Evolutionary conservation across 805 yeast genomes (phyloP).

Genomic region (Candida sithepensis): DNA sequence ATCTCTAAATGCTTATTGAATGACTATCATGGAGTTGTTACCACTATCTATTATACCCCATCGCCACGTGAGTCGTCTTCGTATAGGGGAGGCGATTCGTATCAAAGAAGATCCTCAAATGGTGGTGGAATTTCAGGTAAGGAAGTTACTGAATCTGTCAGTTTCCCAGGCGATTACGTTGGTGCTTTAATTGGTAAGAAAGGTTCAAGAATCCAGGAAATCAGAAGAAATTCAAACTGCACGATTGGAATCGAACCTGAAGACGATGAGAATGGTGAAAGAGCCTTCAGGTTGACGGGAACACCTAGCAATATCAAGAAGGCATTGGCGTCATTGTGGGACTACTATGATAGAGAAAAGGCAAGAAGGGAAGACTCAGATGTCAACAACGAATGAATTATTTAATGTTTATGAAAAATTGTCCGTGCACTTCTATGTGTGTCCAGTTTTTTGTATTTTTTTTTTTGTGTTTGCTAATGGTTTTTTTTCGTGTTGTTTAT

Average conservation of each 20-base stretch:
- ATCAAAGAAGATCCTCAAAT: slow-evolving; percentile 4
- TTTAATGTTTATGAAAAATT: background rate
- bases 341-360: slow-evolving; percentile 56
- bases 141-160: slow-evolving; percentile 39
- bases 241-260: slow-evolving; percentile 72
- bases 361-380: slow-evolving; percentile 26
- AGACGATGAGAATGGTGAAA: slow-evolving; percentile 56
- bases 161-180: slow-evolving; percentile 76
- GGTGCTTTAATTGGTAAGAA: slow-evolving; percentile 88
- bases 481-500: slow-evolving; percentile 1
- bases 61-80: slow-evolving; percentile 22
- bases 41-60: slow-evolving; percentile 63
- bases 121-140: slow-evolving; percentile 17
- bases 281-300: slow-evolving; percentile 73
- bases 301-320: slow-evolving; percentile 49
- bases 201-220: slow-evolving; percentile 83
- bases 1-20: slow-evolving; percentile 71
- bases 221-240: slow-evolving; percentile 75
- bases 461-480: slow-evolving; percentile 1
- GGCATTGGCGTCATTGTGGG: slow-evolving; percentile 52
- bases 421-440: background rate
- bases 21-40: slow-evolving; percentile 65
- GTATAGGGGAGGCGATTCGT: slow-evolving; percentile 7
- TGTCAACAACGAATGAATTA: background rate
- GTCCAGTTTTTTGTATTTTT: background rate